Conservation (phyloP, 1,139 yeast species). For the Blastobotrys indianensis region DNA sequence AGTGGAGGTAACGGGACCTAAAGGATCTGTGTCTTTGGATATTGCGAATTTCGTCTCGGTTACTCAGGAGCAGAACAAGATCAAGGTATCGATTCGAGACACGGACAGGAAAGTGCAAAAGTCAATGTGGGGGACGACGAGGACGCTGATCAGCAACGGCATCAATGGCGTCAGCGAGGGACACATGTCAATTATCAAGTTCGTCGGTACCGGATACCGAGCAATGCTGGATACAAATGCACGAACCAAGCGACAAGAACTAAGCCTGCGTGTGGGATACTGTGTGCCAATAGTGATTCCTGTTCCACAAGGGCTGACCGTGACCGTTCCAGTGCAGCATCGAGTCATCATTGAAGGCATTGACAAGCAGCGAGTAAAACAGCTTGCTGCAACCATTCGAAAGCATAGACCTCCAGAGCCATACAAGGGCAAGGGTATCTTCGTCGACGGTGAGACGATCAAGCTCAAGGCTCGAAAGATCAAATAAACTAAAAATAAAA, state of each 20-base stretch:
- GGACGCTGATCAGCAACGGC: conserved; percentile 72
- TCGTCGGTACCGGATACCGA: conserved; percentile 97
- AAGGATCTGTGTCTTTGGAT: conserved; percentile 57
- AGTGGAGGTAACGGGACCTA: conserved; percentile 73
- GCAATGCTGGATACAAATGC: conserved; percentile 58
- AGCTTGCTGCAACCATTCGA: conserved; percentile 85
- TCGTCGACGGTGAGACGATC: conserved; percentile 85
- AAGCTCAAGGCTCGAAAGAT: conserved; percentile 87
- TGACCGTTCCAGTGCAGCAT: conserved; percentile 80
- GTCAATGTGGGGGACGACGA: conserved; percentile 92
- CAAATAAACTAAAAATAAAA: conserved; percentile 44
- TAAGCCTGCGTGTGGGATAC: conserved; percentile 78
- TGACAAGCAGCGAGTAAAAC: conserved; percentile 79
- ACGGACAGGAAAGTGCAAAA: conserved; percentile 60
- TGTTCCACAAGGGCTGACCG: conserved; percentile 72
- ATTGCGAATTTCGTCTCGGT: conserved; percentile 69
- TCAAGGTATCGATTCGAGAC: conserved; percentile 54
- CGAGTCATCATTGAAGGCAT: conserved; percentile 80
- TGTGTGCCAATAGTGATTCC: conserved; percentile 59
- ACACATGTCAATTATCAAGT: conserved; percentile 76
- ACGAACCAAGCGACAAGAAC: conserved; percentile 49
- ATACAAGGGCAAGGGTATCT: conserved; percentile 96
- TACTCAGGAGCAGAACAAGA: conserved; percentile 34
- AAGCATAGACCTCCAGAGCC: conserved; percentile 94
- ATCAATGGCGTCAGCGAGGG: conserved; percentile 89